phyloP scores from a whole-genome alignment of 768 basidiomycete genomes.

The Scleroderma citrinum region DNA sequence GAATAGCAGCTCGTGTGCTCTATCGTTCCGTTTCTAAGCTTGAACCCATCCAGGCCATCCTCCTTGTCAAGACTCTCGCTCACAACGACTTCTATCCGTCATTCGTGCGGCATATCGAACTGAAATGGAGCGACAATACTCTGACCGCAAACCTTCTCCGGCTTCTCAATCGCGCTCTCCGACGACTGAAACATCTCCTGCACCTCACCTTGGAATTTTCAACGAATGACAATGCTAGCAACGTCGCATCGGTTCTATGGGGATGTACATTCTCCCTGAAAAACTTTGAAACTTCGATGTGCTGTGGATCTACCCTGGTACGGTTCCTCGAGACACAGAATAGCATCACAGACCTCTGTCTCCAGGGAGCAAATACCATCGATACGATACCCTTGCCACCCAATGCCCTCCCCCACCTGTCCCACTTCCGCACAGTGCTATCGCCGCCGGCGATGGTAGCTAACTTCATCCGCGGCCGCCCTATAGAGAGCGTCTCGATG shows the following conservation, averaged over 20 bases:
- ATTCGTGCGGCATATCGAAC: conserved; percentile 41
- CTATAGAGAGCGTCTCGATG: conserved; percentile 46
- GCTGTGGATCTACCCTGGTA: conserved; percentile 43
- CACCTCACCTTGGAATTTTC: conserved; percentile 48
- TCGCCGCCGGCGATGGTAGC: conserved; percentile 41
- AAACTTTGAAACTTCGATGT: conserved; percentile 51
- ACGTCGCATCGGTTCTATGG: conserved; percentile 45
- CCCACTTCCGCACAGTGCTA: conserved; percentile 48
- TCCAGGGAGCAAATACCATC: conserved; percentile 45
- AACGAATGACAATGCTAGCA: conserved; percentile 23
- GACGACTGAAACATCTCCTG: conserved; percentile 32
- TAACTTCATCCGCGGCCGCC: conserved; percentile 41
- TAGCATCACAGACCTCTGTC: conserved; percentile 44
- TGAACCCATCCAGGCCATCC: conserved; percentile 24
- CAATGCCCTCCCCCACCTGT: conserved; percentile 41
- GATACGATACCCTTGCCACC: conserved; percentile 29
- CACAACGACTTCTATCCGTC: conserved; percentile 30
- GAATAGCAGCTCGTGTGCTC: conserved; percentile 26
- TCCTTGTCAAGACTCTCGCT: conserved; percentile 38
- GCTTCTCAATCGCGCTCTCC: conserved; percentile 43
- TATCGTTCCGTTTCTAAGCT: conserved; percentile 35
- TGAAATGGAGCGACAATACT: conserved; percentile 34
- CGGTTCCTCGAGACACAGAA: conserved; percentile 47
- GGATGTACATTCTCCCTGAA: conserved; percentile 39
- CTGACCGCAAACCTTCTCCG: conserved; percentile 45